A percentile compares a stretch with the other conserved stretches of the same genome.
phyloP scores from a whole-genome alignment of 23 red algal species.

The Gracilariopsis chorda region DNA sequence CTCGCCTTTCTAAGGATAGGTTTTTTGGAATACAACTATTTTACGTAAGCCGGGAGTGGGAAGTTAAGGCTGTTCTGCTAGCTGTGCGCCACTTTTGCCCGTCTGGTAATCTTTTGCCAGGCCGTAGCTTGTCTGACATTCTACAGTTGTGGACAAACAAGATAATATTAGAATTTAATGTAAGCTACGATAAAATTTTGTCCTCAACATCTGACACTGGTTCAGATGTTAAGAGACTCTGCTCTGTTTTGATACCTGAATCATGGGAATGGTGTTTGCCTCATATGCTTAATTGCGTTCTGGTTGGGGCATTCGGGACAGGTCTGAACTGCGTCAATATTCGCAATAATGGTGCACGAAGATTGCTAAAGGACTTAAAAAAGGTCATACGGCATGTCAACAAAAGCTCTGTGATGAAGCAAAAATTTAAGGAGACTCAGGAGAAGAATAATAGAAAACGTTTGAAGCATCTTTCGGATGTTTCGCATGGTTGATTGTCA shows the following conservation, averaged over 20 bases:
- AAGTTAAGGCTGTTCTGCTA: background rate
- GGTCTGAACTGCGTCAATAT: background rate
- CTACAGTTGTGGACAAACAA: background rate
- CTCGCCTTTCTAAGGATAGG: background rate
- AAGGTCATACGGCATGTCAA: constrained; percentile 18
- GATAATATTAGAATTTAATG: background rate
- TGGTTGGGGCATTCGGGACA: constrained; percentile 13
- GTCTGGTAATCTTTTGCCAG: background rate
- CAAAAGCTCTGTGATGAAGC: background rate
- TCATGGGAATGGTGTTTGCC: background rate
- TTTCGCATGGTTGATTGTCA: background rate
- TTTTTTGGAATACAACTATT: background rate
- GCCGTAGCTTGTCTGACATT: background rate
- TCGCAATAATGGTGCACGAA: background rate
- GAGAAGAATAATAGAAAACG: background rate
- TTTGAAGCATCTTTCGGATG: background rate
- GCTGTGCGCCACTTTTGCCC: background rate
- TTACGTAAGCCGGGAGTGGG: background rate
- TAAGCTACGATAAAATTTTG: background rate
- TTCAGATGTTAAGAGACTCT: background rate
- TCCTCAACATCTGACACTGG: background rate
- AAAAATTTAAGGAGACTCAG: background rate
- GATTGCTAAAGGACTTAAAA: background rate
- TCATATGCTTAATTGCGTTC: background rate
- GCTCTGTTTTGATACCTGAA: background rate